A percentile compares a stretch with the other conserved stretches of the same genome.
Evolutionary conservation across 768 basidiomycete species (phyloP).

Genomic region (Pleurotus pulmonarius): DNA sequence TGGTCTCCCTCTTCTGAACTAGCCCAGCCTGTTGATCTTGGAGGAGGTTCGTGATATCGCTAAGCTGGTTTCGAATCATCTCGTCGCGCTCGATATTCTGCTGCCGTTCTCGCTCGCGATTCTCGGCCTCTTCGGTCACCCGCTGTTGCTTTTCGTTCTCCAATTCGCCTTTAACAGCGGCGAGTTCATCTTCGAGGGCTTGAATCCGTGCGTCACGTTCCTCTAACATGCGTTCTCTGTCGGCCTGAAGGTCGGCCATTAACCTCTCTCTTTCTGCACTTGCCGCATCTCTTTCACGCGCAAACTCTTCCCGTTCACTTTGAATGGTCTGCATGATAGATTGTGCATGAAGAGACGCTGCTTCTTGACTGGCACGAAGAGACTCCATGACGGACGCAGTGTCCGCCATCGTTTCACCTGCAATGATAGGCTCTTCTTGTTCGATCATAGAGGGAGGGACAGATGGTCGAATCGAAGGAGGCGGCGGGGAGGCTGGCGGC

Average conservation of each 20-base stretch:
- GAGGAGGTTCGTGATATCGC: constrained; percentile 70
- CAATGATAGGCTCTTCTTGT: constrained; percentile 5
- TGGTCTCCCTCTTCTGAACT: constrained; percentile 53
- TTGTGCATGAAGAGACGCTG: constrained; percentile 50
- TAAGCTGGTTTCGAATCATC: constrained; percentile 53
- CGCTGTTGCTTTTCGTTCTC: constrained; percentile 60
- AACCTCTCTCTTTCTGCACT: constrained; percentile 53
- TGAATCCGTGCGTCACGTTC: constrained; percentile 54
- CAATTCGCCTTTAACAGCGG: constrained; percentile 51
- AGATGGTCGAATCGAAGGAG: constrained; percentile 1
- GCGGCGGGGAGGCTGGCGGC: constrained; percentile 6
- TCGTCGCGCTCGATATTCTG: constrained; percentile 62
- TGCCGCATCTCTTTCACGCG: constrained; percentile 49
- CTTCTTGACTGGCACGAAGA: constrained; percentile 44
- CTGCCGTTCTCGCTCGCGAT: constrained; percentile 53
- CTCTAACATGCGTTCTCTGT: constrained; percentile 40
- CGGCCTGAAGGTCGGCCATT: constrained; percentile 45
- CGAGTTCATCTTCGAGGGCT: constrained; percentile 62
- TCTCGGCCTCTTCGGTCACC: constrained; percentile 56
- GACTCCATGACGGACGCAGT: constrained; percentile 34
- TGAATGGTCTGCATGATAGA: constrained; percentile 58
- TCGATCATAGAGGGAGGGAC: constrained; percentile 11
- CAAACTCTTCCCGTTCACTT: constrained; percentile 56
- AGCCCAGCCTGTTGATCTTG: constrained; percentile 62
- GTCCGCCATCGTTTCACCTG: constrained; percentile 17